Evolutionary conservation across 441 rosid genomes (phyloP).

Genomic region (Rhodomyrtus psidioides): DNA sequence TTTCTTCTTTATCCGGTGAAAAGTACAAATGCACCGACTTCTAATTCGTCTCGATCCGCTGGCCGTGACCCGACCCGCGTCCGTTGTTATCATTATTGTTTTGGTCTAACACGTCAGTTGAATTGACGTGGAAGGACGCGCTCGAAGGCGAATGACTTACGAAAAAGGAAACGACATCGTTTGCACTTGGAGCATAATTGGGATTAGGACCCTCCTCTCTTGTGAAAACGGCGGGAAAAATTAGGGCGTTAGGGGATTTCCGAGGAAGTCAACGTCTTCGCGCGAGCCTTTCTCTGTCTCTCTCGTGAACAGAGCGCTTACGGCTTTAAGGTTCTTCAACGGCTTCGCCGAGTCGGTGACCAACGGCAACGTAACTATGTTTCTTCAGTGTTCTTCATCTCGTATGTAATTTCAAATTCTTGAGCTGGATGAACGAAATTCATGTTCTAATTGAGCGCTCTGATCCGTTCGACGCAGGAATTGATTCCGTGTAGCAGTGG

Average conservation of each 20-base stretch:
- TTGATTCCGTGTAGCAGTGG: slow-evolving; percentile 55
- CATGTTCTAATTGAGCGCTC: not conserved
- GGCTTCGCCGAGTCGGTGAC: slow-evolving; percentile 27
- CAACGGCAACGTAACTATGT: slow-evolving; percentile 43
- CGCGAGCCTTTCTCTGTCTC: too few relatives aligned
- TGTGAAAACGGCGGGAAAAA: not conserved
- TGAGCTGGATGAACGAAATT: not conserved
- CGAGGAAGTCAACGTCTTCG: too few relatives aligned
- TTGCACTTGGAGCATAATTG: not conserved
- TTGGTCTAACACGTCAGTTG: too few relatives aligned
- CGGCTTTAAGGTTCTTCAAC: slow-evolving; percentile 7
- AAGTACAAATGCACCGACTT: too few relatives aligned
- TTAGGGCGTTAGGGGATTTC: not conserved
- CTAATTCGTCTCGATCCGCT: too few relatives aligned
- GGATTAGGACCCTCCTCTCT: not conserved
- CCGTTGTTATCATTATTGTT: too few relatives aligned
- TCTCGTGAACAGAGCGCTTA: too few relatives aligned
- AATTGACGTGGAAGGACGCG: too few relatives aligned
- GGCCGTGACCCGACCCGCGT: too few relatives aligned
- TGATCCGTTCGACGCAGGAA: slow-evolving; percentile 27
- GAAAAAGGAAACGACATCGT: not conserved
- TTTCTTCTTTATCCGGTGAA: too few relatives aligned
- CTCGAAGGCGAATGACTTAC: too few relatives aligned
- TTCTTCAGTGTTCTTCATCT: not conserved
- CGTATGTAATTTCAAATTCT: not conserved